Percentiles rank a stretch among this genome's conserved stretches.
Evolutionary conservation across 2,329 filamentous ascomycete genomes (phyloP).

Genomic region (Amylocarpus encephaloides): DNA sequence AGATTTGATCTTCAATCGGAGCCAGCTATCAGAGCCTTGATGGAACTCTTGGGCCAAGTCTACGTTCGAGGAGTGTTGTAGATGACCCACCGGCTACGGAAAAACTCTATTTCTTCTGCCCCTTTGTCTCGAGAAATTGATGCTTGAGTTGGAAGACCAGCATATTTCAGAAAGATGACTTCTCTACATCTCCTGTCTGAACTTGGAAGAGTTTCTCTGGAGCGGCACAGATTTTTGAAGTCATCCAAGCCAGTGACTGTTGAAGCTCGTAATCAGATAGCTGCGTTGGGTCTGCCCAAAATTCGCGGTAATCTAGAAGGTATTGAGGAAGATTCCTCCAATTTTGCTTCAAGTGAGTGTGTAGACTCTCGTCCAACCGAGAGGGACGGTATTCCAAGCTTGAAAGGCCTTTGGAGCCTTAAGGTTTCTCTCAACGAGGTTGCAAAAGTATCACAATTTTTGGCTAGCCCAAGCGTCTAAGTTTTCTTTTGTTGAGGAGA

Average conservation of each 20-base stretch:
- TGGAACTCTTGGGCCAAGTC: no score
- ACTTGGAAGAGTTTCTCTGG: conserved; percentile 64
- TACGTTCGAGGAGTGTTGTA: no score
- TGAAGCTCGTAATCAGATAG: conserved; percentile 45
- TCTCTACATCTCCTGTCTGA: conserved; percentile 69
- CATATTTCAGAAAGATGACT: conserved; percentile 45
- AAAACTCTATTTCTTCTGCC: no score
- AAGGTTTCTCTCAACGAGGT: no score
- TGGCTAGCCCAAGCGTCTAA: no score
- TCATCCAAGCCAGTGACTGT: conserved; percentile 22
- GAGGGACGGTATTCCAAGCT: conserved; percentile 67
- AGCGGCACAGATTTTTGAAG: conserved; percentile 41
- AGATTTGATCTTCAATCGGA: no score
- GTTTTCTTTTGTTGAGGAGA: background rate
- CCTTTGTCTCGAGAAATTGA: no score
- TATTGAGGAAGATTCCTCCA: conserved; percentile 71
- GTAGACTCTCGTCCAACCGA: conserved; percentile 67
- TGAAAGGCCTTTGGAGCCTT: conserved; percentile 33
- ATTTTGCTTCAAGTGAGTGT: conserved; percentile 59
- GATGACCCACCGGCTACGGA: no score
- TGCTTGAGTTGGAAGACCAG: no score
- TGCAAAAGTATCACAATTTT: no score
- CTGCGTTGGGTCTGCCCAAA: conserved; percentile 61
- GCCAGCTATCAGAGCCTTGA: no score
- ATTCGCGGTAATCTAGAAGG: conserved; percentile 68